Conservation (phyloP, 2,329 filamentous ascomycete species). For the Corniculantispora saksenae region DNA sequence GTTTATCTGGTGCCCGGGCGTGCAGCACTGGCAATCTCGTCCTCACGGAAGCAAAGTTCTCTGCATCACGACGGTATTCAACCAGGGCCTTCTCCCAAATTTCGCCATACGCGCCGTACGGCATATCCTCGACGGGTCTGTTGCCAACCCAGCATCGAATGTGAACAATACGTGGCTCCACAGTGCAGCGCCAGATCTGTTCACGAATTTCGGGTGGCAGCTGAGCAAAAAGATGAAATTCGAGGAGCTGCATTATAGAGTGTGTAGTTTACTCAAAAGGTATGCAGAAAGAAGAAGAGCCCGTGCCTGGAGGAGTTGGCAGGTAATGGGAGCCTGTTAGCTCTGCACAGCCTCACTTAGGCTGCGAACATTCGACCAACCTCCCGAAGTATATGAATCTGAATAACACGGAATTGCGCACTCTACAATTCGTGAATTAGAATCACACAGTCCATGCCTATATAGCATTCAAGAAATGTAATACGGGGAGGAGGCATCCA, state of each 20-base stretch:
- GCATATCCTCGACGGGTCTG: background rate
- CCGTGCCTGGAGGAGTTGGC: no score
- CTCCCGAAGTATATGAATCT: no score
- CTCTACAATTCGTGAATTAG: no score
- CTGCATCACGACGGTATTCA: background rate
- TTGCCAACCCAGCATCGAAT: slow-evolving; percentile 6
- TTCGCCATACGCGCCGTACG: background rate
- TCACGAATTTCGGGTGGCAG: slow-evolving; percentile 8
- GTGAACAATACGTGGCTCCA: background rate
- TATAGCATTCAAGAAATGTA: no score
- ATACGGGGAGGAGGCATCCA: no score
- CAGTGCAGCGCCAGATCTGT: background rate
- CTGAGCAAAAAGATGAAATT: background rate
- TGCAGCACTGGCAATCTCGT: background rate
- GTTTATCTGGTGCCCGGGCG: background rate
- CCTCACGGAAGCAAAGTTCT: background rate
- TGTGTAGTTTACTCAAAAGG: background rate
- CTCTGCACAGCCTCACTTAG: no score
- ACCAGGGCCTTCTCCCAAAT: background rate
- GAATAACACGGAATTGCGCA: no score
- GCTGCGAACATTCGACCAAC: no score
- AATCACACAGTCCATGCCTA: no score
- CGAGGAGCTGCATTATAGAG: background rate
- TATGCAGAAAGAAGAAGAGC: background rate
- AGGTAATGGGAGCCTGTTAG: no score